A percentile compares a stretch with the other conserved stretches of the same genome.
phyloP scores from a whole-genome alignment of 306 rosid species.

The Prunus salicina region DNA sequence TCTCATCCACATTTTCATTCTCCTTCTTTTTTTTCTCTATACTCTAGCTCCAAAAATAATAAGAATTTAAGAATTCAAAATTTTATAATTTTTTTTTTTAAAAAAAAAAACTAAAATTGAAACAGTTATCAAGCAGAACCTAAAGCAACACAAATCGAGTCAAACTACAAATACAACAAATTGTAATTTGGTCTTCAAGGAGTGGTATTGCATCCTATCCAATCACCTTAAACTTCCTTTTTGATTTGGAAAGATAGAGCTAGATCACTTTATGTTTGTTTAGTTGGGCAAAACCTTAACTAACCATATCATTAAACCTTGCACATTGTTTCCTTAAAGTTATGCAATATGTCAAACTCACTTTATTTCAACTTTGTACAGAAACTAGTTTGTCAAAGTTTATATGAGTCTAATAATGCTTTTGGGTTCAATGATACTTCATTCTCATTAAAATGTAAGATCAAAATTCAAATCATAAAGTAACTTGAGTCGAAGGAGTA shows the following conservation, averaged over 20 bases:
- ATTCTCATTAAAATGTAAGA: background rate
- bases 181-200: background rate
- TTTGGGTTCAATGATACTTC: background rate
- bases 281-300: background rate
- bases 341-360: background rate
- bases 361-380: background rate
- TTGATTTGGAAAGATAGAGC: background rate
- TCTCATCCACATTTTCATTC: too few species aligned
- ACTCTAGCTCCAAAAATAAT: too few species aligned
- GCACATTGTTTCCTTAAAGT: background rate
- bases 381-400: background rate
- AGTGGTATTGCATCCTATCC: background rate
- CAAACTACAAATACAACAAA: too few species aligned
- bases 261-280: background rate
- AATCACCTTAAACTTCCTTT: background rate
- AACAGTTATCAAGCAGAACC: too few species aligned
- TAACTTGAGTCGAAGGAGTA: background rate
- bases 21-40: too few species aligned
- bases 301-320: background rate
- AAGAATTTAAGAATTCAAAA: too few species aligned
- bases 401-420: background rate
- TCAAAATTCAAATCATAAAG: background rate
- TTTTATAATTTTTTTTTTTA: too few species aligned
- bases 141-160: too few species aligned
- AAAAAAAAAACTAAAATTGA: too few species aligned